A percentile compares a stretch with the other conserved stretches of the same genome.
These are phyloP conservation scores for Fraxinus americana DNA, from an alignment of 257 asterid genomes.

Conservation along the genomic window DNA sequence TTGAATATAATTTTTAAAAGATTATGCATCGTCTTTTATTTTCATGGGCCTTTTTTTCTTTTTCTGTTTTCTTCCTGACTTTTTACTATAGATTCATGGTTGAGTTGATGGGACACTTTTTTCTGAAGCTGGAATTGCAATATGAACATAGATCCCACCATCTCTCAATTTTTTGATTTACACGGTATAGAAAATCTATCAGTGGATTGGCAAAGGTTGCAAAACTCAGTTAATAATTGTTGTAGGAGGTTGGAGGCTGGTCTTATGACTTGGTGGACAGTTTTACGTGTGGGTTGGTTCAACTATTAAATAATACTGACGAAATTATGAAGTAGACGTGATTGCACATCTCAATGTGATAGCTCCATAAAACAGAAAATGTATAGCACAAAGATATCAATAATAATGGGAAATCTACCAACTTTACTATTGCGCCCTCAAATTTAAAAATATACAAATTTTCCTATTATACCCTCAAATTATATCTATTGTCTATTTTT, in stretches of 20 bases:
- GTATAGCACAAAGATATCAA: slow-evolving; percentile 1
- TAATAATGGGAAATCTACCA: slow-evolving; percentile 1
- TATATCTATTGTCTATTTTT: not conserved
- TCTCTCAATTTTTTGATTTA: not conserved
- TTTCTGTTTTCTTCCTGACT: not conserved
- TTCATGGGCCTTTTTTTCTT: not conserved
- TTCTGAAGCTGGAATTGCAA: slow-evolving; percentile 2
- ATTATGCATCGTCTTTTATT: slow-evolving; percentile 1
- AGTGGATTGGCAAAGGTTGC: not conserved
- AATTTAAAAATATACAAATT: not conserved
- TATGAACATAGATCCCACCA: slow-evolving; percentile 6
- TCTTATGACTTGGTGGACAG: slow-evolving; percentile 7
- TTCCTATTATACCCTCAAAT: not conserved
- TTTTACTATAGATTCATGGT: not conserved
- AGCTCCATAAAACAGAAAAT: not conserved
- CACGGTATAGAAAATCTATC: not conserved
- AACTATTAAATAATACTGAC: not conserved
- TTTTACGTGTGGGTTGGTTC: not conserved
- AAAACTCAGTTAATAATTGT: slow-evolving; percentile 7
- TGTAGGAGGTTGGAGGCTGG: not conserved
- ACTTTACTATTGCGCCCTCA: not conserved
- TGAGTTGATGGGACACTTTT: not conserved
- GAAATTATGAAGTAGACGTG: not conserved
- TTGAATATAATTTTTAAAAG: not conserved
- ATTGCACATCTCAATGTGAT: not conserved